Evolutionary conservation across 192 early-diverging fungal species (phyloP).

Genomic region (Coemansia sp.): DNA sequence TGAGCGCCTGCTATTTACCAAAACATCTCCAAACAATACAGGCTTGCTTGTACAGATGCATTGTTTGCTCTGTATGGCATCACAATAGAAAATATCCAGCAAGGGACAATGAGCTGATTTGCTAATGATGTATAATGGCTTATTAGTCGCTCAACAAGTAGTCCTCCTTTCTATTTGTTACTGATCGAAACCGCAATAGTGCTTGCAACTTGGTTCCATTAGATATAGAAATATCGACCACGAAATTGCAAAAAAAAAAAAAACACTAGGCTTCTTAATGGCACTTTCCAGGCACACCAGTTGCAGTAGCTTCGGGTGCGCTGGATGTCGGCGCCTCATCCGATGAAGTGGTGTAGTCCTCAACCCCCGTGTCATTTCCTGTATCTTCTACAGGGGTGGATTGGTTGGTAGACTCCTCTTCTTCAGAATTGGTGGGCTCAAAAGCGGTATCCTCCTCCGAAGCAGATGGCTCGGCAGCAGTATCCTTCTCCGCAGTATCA

Average conservation of each 20-base stretch:
- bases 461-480: neutral
- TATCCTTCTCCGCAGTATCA: conserved; percentile 1
- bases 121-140: too few species aligned
- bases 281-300: conserved; percentile 29
- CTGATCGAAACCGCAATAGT: too few species aligned
- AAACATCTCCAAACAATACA: neutral
- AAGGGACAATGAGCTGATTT: neutral
- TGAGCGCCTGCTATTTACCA: neutral
- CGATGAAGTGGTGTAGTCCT: conserved; percentile 4
- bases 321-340: conserved; percentile 17
- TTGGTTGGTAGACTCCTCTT: neutral
- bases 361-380: neutral
- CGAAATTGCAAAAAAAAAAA: too few species aligned
- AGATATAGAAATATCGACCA: too few species aligned
- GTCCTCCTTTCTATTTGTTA: too few species aligned
- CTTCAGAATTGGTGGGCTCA: too few species aligned
- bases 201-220: too few species aligned
- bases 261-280: conserved; percentile 11
- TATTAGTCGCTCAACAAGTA: too few species aligned
- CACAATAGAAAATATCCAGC: neutral
- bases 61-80: neutral
- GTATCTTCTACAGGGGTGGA: neutral
- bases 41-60: neutral
- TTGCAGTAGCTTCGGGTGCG: conserved; percentile 10
- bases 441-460: neutral